phyloP scores from a whole-genome alignment of 345 rosid species.

The Geranium brycei region DNA sequence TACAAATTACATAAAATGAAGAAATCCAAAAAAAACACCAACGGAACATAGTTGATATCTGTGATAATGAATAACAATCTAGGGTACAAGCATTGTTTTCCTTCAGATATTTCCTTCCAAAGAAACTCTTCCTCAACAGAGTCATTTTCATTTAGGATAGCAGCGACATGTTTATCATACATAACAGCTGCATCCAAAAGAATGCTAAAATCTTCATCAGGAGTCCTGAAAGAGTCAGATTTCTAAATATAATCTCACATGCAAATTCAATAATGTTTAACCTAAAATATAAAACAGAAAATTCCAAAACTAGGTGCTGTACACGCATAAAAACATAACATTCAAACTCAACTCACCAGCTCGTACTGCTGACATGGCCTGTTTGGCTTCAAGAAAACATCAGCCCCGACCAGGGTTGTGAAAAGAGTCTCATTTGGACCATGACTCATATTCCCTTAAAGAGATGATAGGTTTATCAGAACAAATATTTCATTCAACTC shows the following conservation, averaged over 20 bases:
- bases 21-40: not conserved
- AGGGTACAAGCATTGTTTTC: slow-evolving; percentile 47
- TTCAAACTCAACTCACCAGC: slow-evolving; percentile 48
- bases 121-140: slow-evolving; percentile 25
- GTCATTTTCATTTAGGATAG: slow-evolving; percentile 54
- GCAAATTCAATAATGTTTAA: not conserved
- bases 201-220: slow-evolving; percentile 94
- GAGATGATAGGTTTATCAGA: not conserved
- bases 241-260: not conserved
- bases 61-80: slow-evolving; percentile 74
- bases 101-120: slow-evolving; percentile 39
- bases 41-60: slow-evolving; percentile 28
- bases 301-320: not conserved
- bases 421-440: slow-evolving; percentile 44
- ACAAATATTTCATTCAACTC: not conserved
- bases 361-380: slow-evolving; percentile 94
- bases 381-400: slow-evolving; percentile 39
- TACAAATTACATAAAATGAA: not conserved
- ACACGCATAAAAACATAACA: not conserved
- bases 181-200: slow-evolving; percentile 90
- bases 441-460: slow-evolving; percentile 16
- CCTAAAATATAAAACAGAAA: not conserved
- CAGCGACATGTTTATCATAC: slow-evolving; percentile 92
- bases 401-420: slow-evolving; percentile 30
- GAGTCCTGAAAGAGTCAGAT: slow-evolving; percentile 54